Evolutionary conservation across 2,329 filamentous ascomycete species (phyloP), one percentile per base, ranked within the genome.

Genomic region (Arachnomyces sp.): DNA sequence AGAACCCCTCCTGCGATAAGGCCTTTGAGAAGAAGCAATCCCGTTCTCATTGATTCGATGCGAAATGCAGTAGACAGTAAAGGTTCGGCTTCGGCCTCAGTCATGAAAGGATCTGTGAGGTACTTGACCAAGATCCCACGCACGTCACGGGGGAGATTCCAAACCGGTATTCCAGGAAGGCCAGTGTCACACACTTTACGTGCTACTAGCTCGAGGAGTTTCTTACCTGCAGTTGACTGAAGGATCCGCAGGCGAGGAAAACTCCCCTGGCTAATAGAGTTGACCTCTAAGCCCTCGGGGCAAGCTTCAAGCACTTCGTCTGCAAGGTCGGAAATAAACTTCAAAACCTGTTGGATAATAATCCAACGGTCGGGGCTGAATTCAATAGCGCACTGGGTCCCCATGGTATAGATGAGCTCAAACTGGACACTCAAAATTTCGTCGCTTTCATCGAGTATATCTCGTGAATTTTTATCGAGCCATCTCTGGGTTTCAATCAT

Each of bases 381-480:
- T 4, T 82, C 73, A 0, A 80, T 61, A 0, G 69, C 47, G 1
- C 54, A 50, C 42, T 79, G 74, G 0, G 53, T 44, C 0, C 78
- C 79, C 45, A 80, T 71, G 0, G 78, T 80, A 43, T 83, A 82
- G 1, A 82, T 64, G 0, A 83, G 56, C 49, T 83, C 77, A 28
- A 78, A 80, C 33, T 72, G 74, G 2, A 71, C 65, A 31, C 69
- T 75, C 21, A 82, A 72, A 38, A 75, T 77, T 42, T 82, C 77
- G 33, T 84, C 80, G 30, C 73, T 77, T 54, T 84, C 78, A 40
- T 83, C 78, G 0, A 84, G 63, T 1, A 84, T 67, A 44, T 82
- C 78, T 0, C 76, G 61, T 0, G 69, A 65, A 2, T 56, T 44
- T 0, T 36, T 11, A 21, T 73, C 56, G 1, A 81, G 60, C 45